Percentiles rank a stretch among this genome's conserved stretches.
phyloP scores from a whole-genome alignment of 2,329 filamentous ascomycete genomes.

The Verticillium isaacii region DNA sequence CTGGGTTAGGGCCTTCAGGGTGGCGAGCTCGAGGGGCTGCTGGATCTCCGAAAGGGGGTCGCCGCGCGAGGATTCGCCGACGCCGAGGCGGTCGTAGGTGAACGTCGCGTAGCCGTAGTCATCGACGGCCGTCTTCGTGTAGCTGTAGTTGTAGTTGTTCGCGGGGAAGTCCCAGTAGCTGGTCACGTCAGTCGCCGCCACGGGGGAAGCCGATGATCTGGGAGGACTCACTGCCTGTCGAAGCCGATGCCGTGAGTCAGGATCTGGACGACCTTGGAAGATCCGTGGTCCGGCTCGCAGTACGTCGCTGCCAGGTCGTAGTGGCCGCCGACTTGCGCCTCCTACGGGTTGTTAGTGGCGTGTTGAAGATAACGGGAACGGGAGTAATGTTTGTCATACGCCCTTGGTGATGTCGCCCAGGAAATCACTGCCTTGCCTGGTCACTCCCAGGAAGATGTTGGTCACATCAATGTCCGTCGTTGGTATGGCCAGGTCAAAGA shows the following conservation, averaged over 20 bases:
- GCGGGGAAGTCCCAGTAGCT: conserved; percentile 59
- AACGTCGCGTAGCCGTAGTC: conserved; percentile 54
- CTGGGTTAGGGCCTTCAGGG: conserved; percentile 48
- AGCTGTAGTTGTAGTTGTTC: conserved; percentile 58
- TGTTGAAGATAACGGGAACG: background rate
- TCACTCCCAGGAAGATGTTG: conserved; percentile 47
- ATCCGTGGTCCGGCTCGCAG: conserved; percentile 48
- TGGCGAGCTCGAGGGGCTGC: conserved; percentile 50
- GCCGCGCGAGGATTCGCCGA: conserved; percentile 53
- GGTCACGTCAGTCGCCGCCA: conserved; percentile 3
- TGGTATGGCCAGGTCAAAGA: conserved; percentile 45
- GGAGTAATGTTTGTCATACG: background rate
- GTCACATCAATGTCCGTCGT: conserved; percentile 52
- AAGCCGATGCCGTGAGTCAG: conserved; percentile 37
- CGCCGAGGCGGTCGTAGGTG: conserved; percentile 57
- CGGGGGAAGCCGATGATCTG: too few species aligned
- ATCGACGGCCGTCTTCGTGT: conserved; percentile 50
- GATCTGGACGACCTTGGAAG: conserved; percentile 31
- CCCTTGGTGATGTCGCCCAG: conserved; percentile 25
- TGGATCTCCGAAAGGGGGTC: conserved; percentile 59
- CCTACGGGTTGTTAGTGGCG: conserved; percentile 24
- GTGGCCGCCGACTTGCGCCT: conserved; percentile 42
- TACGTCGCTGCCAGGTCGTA: conserved; percentile 58
- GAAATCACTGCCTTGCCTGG: conserved; percentile 45
- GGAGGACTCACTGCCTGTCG: conserved; percentile 13